Evolutionary conservation across 345 rosid genomes (phyloP), one percentile per base, ranked within the genome.

Genomic region (Populus ilicifolia): DNA sequence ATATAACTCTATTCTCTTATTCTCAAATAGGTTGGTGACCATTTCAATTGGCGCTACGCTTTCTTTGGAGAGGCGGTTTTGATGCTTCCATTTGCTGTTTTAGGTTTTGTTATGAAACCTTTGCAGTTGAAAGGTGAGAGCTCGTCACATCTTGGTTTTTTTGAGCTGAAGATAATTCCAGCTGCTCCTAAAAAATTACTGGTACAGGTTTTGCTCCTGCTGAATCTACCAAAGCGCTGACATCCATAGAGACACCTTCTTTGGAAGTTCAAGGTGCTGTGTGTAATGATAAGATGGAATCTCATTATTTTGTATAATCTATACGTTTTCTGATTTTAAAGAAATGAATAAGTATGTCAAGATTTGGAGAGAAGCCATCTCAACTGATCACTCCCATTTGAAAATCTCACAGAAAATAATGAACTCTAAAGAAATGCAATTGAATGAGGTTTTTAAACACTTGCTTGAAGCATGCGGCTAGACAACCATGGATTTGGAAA

Each of bases 31-130:
- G 92, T 93, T 66, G 99, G 99, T 27, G 75, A 23, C 66, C 62
- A 88, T 81, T 82, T 86, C 66, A 90, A 44, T 70, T 95, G 99
- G 99, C 98, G 98, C 76, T 84, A 75, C 82, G 98, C 99, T 73
- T 95, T 95, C 80, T 92, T 82, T 85, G 92, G 97, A 69, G 99
- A 93, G 88, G 98, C 99, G 69, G 71, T 92, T 80, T 70, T 95
- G 85, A 95, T 95, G 99, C 82, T 92, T 85, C 99, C 98, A 23
- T 95, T 95, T 76, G 93, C 86, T 76, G 44, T 93, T 76, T 82
- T 92, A 69, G 94, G 97, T 76, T 95, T 90, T 82, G 71, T 86
- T 39, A 88, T 95, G 87, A 93, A 92, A 83, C 99, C 99, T 70
- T 86, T 92, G 90, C 87, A 88, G 79, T 54, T 95, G 85, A 95